These are phyloP conservation scores for Uncinocarpus reesii DNA, from an alignment of 2,329 filamentous ascomycete genomes.

Conservation along the genomic window DNA sequence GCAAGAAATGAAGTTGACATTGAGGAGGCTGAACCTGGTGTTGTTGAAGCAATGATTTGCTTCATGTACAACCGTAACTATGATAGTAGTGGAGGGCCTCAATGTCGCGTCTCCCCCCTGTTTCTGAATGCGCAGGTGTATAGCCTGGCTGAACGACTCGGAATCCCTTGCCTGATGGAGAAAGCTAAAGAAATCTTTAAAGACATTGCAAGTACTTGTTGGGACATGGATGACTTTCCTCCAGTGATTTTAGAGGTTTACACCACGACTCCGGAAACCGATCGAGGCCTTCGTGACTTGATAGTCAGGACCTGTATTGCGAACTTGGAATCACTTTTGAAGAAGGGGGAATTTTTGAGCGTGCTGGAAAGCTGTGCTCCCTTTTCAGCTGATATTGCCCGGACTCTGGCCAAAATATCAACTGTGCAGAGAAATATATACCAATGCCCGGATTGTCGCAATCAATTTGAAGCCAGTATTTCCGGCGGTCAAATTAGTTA, in stretches of 20 bases:
- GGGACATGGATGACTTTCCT: constrained; percentile 21
- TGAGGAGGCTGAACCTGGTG: constrained; percentile 12
- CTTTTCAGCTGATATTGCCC: constrained; percentile 7
- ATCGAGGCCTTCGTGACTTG: constrained; percentile 8
- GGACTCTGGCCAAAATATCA: too few relatives aligned
- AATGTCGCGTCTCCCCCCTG: background rate
- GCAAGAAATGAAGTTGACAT: constrained; percentile 10
- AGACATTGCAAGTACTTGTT: constrained; percentile 16
- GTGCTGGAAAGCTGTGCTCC: background rate
- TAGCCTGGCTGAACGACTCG: background rate
- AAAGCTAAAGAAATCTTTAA: constrained; percentile 20
- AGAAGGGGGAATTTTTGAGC: constrained; percentile 1
- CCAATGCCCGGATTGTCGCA: too few relatives aligned
- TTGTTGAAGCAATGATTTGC: constrained; percentile 12
- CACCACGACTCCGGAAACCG: background rate
- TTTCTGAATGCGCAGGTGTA: background rate
- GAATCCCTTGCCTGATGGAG: constrained; percentile 11
- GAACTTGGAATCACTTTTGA: background rate
- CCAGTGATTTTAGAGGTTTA: constrained; percentile 6
- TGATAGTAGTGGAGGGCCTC: constrained; percentile 40
- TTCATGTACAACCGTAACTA: constrained; percentile 14
- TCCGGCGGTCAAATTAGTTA: too few relatives aligned
- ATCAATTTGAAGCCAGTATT: too few relatives aligned
- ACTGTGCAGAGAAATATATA: too few relatives aligned
- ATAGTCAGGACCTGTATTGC: background rate